Evolutionary conservation across 2,329 filamentous ascomycete genomes (phyloP), one percentile per base, ranked within the genome.

Genomic region (Metarhizium guizhouense): DNA sequence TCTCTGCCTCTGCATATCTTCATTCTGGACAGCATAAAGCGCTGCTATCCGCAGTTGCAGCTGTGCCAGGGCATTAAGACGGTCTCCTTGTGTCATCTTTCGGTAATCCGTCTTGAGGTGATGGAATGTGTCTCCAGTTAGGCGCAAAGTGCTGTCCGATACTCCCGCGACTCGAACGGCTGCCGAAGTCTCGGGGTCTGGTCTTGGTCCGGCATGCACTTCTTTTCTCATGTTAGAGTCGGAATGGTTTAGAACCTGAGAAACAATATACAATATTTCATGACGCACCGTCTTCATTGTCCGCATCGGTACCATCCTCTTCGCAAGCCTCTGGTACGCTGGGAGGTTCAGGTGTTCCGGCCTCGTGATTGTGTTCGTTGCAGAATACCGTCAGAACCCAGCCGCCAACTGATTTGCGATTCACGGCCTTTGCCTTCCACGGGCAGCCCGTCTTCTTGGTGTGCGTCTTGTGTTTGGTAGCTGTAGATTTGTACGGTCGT

Each of bases 401-500:
- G 42, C 72, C 73, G 4, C 72, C 72, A 55, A 72, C 66, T 11
- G 69, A 67, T 64, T 75, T 76, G 8, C 72, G 70, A 53, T 74
- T 67, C 7, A 75, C 73, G 1, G 73, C 73, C 57, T 75, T 76
- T 34, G 73, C 73, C 58, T 74, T 74, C 73, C 73, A 76, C 4
- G 73, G 73, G 29, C 73, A 76, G 51, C 72, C 70, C 0, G 73
- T 76, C 65, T 76, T 76, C 61, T 76, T 76, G 7, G 73, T 76
- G 29, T 71, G 70, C 6, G 73, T 73, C 62, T 75, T 75, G 59
- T 74, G 72, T 63, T 74, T 74, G 5, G 72, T 76, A 6, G 73
- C 73, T 62, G 69, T 68, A 58, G 71, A 73, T 48, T 72, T 71
- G 61, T 76, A 76, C 10, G 73, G 71, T 43, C 72, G 66, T 29